Percentiles rank a stretch among this genome's conserved stretches.
phyloP scores from a whole-genome alignment of 805 yeast genomes.

The Candida krabiensis region DNA sequence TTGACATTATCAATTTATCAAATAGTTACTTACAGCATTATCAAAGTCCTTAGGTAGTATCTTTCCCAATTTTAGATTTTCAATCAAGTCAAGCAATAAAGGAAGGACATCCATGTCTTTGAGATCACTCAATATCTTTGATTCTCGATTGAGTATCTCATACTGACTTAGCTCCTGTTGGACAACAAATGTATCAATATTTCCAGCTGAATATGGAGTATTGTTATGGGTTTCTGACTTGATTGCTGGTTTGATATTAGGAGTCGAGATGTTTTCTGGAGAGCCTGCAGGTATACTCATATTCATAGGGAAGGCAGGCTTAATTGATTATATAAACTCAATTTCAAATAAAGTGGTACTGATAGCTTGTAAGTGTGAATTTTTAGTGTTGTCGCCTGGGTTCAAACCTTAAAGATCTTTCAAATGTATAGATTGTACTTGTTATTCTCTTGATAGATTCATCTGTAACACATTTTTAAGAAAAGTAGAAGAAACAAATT shows the following conservation, averaged over 20 bases:
- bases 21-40: constrained; percentile 39
- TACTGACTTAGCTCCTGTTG: constrained; percentile 17
- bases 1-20: not conserved
- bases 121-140: constrained; percentile 30
- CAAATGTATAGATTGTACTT: too few species aligned
- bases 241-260: constrained; percentile 4
- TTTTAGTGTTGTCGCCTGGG: too few species aligned
- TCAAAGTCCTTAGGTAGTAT: constrained; percentile 44
- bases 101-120: constrained; percentile 39
- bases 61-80: constrained; percentile 38
- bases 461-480: too few species aligned
- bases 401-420: too few species aligned
- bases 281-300: constrained; percentile 11
- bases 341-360: too few species aligned
- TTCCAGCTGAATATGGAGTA: constrained; percentile 6
- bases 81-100: constrained; percentile 39
- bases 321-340: too few species aligned
- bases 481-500: too few species aligned
- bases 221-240: constrained; percentile 7
- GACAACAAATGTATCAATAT: constrained; percentile 10
- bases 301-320: too few species aligned
- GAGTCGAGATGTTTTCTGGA: constrained; percentile 8
- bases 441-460: too few species aligned
- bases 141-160: constrained; percentile 21
- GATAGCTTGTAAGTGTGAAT: too few species aligned